Evolutionary conservation across 305 asterid genomes (phyloP), one percentile per base, ranked within the genome.

Genomic region (Euphrasia arctica): DNA sequence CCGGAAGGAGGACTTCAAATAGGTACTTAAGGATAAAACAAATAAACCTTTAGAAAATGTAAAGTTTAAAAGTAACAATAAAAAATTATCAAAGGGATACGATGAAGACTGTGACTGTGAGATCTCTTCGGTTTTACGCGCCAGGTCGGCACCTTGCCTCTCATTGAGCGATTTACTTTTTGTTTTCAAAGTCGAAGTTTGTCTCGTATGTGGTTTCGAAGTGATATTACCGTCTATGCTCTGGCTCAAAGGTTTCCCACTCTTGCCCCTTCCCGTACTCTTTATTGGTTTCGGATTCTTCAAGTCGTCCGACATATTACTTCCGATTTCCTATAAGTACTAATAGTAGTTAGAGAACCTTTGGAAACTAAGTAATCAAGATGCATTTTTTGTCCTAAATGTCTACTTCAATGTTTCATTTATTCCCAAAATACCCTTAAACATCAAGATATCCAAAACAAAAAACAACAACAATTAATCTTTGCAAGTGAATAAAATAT

Each of bases 1-100:
- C 71, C 95, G 62, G 79, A 61, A 63, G 85, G 78, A 61, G 96
- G 93, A 60, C 93, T 92, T 75, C 85, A 64, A 42, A 52, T 43
- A 65, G 57, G 9, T 47, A 63, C 45, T 84, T 77, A 87, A 89
- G 88, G 91, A 81, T 42, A 69, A 72, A 61, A 67, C 68, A 64
- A 62, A 36, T 43, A 54, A 32, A n/a, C 22, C 39, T 15, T 68
- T 15, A 36, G 59, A 56, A 54, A 43, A 58, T 27, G 29, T 7
- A 2, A 62, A 62, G 59, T 8, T 51, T 5, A 15, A 51, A 51
- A 50, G 6, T 3, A 50, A 22, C 39, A 56, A 62, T 54, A 60
- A 11, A 69, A 62, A 32, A 22, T 27, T 1, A 12, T 32, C 12
- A 65, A 71, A 80, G 94, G 94, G 90, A 86, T 91, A 91, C 98